Evolutionary conservation across 139 green algal species (phyloP), one percentile per base, ranked within the genome.

Genomic region (Chlamydomonas sp.): DNA sequence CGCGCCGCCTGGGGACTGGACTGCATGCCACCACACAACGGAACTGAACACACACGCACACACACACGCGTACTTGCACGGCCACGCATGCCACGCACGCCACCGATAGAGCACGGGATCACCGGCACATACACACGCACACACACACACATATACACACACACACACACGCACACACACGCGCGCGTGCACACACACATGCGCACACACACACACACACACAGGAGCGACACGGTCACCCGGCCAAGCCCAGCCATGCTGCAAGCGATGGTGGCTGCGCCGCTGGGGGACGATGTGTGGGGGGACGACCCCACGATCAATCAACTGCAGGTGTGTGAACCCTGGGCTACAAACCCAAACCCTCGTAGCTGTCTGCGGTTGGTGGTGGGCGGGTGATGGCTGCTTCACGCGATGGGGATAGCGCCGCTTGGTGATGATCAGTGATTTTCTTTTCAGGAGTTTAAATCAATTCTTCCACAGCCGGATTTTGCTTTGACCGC

Each of bases 271-370:
- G 13, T 50, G 39, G 39, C 39, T n/a, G 39, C 39, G 39, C 39
- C 8, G 13, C 10, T 50, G 10, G 39, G 39, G 8, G 39, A 50
- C n/a, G 89, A 95, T 72, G 87, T 93, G 1, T 88, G 85, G 59
- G 85, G 86, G 2, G 87, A 90, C 28, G 89, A 95, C 70, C 82
- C 82, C 10, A 89, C 81, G 1, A 72, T 90, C 13, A 85, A 85
- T 48, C 28, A 67, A 54, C 69, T 94, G 34, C 76, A 92, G 76
- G 67, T 62, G 58, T 5, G 69, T 26, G 26, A 35, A 63, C 54
- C 26, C 54, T 63, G 54, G n/a, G 20, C 54, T 63, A 33, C 20
- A 63, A 28, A 28, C 43, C 13, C 13, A 54, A 26, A 54, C 20
- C 16, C 20, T 20, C 13, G 43, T 20, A 54, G 43, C 20, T 54